These are phyloP conservation scores for Gynochthodes officinalis DNA, from an alignment of 257 asterid species.

Conservation along the genomic window DNA sequence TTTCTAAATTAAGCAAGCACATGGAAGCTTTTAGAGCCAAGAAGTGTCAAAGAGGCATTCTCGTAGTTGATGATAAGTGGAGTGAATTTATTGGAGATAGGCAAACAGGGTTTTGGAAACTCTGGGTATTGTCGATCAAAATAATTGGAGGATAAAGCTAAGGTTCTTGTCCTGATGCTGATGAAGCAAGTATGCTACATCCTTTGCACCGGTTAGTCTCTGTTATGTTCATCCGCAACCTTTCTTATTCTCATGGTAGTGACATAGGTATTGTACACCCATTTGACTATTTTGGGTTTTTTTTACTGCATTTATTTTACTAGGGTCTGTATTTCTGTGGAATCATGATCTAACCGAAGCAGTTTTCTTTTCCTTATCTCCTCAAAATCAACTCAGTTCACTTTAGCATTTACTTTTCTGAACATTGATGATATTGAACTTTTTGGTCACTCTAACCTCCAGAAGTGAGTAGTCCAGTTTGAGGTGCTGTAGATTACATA, in stretches of 20 bases:
- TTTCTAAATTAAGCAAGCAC: background rate
- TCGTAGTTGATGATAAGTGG: background rate
- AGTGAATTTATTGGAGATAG: background rate
- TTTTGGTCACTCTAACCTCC: background rate
- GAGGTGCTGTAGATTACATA: background rate
- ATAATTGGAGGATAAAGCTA: background rate
- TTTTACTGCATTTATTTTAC: background rate
- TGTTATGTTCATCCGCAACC: background rate
- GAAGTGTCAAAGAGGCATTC: background rate
- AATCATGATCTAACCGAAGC: background rate
- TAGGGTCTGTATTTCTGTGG: background rate
- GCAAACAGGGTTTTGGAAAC: background rate
- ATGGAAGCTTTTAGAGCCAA: background rate
- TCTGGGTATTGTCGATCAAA: background rate
- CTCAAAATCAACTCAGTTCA: background rate
- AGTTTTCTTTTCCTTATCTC: background rate
- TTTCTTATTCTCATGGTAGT: background rate
- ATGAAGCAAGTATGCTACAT: background rate
- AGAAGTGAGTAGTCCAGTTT: background rate
- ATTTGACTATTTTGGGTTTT: background rate
- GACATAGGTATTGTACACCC: too few relatives aligned
- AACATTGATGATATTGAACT: background rate
- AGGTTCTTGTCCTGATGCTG: background rate
- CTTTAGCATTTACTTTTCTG: background rate
- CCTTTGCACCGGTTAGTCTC: slow-evolving; percentile 1